phyloP scores from a whole-genome alignment of 176 grass and related monocot genomes.

The Avena atlantica region DNA sequence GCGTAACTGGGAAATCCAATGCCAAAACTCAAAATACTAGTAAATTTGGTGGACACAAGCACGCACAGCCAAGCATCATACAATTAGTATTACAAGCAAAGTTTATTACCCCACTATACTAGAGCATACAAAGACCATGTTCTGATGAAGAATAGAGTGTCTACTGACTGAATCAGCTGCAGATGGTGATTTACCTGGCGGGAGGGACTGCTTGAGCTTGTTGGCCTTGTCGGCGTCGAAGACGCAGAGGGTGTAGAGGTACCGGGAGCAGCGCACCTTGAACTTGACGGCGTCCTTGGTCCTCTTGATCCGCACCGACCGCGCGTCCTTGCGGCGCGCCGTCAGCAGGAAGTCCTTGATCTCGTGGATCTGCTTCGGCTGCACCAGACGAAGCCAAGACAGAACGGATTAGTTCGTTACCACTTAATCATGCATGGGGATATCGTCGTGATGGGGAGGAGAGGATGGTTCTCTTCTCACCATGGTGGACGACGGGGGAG shows the following conservation, averaged over 20 bases:
- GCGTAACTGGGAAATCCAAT: background rate
- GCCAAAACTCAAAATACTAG: background rate
- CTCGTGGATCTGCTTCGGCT: conserved; percentile 93
- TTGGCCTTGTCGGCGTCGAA: conserved; percentile 86
- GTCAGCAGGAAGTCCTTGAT: conserved; percentile 93
- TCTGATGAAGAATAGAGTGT: too few relatives aligned
- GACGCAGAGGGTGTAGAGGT: conserved; percentile 92
- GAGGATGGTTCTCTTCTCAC: background rate
- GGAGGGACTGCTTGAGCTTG: conserved; percentile 90
- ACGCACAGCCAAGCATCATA: background rate
- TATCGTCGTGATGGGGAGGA: background rate
- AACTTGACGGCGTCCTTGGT: conserved; percentile 86
- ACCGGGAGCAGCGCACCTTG: conserved; percentile 83
- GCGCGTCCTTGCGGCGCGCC: conserved; percentile 79
- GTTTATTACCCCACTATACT: too few relatives aligned
- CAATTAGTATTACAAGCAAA: too few relatives aligned
- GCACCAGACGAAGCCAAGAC: background rate
- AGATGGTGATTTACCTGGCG: conserved; percentile 42
- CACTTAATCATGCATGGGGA: too few relatives aligned
- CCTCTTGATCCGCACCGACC: conserved; percentile 76
- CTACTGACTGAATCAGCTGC: background rate
- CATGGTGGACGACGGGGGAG: conserved; percentile 6
- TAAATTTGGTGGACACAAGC: background rate
- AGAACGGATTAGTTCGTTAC: background rate
- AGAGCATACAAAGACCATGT: background rate